These are phyloP conservation scores for Arabidopsis arenosa DNA, from an alignment of 345 rosid genomes.

Conservation along the genomic window DNA sequence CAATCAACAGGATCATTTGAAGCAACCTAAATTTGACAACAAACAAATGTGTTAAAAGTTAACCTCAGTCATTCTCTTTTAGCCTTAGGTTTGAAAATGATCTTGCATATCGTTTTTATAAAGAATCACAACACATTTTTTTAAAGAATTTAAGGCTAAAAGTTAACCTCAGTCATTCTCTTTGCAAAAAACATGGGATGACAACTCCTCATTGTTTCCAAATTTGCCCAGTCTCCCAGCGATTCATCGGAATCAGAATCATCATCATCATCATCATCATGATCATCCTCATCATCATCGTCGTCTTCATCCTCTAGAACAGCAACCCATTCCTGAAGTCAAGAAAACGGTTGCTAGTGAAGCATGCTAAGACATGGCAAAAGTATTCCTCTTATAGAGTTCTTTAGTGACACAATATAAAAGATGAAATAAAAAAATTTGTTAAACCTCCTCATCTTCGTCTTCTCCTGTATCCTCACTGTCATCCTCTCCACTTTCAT, in stretches of 20 bases:
- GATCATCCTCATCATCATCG: conserved; percentile 57
- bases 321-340: conserved; percentile 71
- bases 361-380: conserved; percentile 24
- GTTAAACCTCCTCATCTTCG: conserved; percentile 61
- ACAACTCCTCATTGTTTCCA: conserved; percentile 87
- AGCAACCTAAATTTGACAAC: conserved; percentile 58
- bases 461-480: conserved; percentile 54
- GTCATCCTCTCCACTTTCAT: conserved; percentile 63
- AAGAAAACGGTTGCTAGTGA: conserved; percentile 29
- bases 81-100: not conserved
- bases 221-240: conserved; percentile 87
- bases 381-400: conserved; percentile 1
- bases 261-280: conserved; percentile 55
- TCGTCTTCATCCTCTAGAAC: conserved; percentile 71
- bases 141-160: not conserved
- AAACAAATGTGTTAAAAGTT: conserved; percentile 10
- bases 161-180: conserved; percentile 63
- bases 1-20: conserved; percentile 81
- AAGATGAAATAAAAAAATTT: conserved; percentile 12
- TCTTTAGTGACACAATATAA: conserved; percentile 13
- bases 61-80: not conserved
- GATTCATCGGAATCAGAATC: conserved; percentile 48
- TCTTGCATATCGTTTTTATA: not conserved
- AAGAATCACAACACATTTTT: conserved; percentile 2
- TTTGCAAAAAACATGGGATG: conserved; percentile 96